A percentile compares a stretch with the other conserved stretches of the same genome.
phyloP scores from a whole-genome alignment of 768 basidiomycete species.

The Wakefieldia striispora region DNA sequence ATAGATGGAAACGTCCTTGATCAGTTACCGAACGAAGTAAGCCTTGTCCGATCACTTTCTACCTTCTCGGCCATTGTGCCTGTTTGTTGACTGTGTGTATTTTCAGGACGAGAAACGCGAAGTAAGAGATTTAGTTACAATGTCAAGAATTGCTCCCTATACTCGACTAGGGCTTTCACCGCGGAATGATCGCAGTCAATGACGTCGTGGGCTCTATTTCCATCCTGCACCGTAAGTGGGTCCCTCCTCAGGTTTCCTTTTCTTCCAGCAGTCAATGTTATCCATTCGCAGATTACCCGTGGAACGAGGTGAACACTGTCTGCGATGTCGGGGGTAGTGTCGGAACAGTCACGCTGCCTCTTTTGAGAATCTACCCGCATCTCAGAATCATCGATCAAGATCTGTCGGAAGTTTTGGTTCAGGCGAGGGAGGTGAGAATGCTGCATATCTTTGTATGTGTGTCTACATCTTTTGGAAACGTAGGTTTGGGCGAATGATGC shows the following conservation, averaged over 20 bases:
- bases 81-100: no score
- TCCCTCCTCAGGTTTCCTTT: no score
- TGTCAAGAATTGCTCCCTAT: background rate
- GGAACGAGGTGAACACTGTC: constrained; percentile 10
- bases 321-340: constrained; percentile 37
- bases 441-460: background rate
- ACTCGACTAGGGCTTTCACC: constrained; percentile 21
- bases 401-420: constrained; percentile 22
- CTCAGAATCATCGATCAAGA: constrained; percentile 35
- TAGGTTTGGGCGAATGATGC: constrained; percentile 25
- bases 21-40: constrained; percentile 22
- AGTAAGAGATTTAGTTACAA: constrained; percentile 5
- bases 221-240: constrained; percentile 19
- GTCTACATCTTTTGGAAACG: background rate
- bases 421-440: constrained; percentile 15
- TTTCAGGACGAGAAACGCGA: constrained; percentile 12
- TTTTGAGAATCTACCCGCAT: constrained; percentile 27
- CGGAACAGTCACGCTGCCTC: constrained; percentile 30
- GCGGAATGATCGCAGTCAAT: constrained; percentile 23
- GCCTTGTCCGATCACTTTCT: background rate
- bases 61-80: no score
- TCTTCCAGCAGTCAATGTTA: constrained; percentile 12
- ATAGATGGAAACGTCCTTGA: constrained; percentile 24
- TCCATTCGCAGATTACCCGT: no score
- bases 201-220: constrained; percentile 26